phyloP scores from a whole-genome alignment of 1,284 basidiomycete genomes.

The Lentinus polychrous region DNA sequence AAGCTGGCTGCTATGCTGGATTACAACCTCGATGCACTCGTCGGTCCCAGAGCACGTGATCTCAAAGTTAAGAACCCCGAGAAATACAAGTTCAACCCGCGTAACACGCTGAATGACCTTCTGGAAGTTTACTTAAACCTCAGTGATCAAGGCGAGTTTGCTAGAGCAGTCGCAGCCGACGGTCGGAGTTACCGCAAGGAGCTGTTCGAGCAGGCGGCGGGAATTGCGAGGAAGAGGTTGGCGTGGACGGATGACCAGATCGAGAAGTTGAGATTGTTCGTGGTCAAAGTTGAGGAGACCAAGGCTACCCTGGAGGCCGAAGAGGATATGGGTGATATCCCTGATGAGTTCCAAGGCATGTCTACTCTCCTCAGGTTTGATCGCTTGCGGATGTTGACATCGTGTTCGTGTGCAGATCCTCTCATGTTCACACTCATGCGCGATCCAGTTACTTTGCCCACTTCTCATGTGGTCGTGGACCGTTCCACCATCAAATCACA shows the following conservation, averaged over 20 bases:
- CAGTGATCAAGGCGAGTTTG: conserved; percentile 74
- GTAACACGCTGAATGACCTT: conserved; percentile 78
- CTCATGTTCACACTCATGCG: conserved; percentile 94
- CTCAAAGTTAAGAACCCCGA: conserved; percentile 85
- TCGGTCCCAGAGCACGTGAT: conserved; percentile 80
- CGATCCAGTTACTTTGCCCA: conserved; percentile 89
- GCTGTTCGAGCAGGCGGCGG: conserved; percentile 78
- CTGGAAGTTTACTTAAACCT: conserved; percentile 92
- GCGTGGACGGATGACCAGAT: conserved; percentile 85
- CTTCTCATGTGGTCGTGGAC: conserved; percentile 79
- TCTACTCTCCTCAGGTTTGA: conserved; percentile 6
- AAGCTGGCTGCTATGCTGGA: conserved; percentile 95
- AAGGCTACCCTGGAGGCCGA: conserved; percentile 78
- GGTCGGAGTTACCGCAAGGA: conserved; percentile 87
- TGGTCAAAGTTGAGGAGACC: conserved; percentile 80
- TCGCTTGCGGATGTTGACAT: neutral
- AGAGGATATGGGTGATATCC: conserved; percentile 89
- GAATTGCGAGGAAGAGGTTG: conserved; percentile 57
- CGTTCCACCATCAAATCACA: conserved; percentile 94
- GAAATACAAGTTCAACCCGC: conserved; percentile 88
- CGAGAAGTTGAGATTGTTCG: conserved; percentile 65
- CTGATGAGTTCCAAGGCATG: conserved; percentile 91
- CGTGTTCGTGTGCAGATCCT: conserved; percentile 47
- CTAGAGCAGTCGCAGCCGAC: conserved; percentile 87
- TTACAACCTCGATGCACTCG: conserved; percentile 88